phyloP scores from a whole-genome alignment of 805 yeast genomes.

The Lipomyces orientalis region DNA sequence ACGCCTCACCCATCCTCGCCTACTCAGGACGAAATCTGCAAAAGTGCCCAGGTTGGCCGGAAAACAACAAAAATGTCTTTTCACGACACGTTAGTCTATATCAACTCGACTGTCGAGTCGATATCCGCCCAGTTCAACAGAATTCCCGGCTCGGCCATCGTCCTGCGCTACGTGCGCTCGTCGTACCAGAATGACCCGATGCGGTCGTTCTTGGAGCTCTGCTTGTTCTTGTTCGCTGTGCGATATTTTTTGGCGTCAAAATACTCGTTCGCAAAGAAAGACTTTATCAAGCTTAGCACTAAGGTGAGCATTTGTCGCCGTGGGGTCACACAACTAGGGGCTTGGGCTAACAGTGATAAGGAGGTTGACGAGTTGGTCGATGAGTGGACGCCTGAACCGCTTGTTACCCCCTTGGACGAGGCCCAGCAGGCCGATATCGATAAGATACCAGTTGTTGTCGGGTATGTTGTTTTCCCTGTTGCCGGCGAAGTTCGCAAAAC shows the following conservation, averaged over 20 bases:
- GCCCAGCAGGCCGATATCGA: constrained; percentile 67
- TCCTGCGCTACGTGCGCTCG: constrained; percentile 69
- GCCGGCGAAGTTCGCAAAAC: neutral
- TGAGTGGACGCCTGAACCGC: constrained; percentile 92
- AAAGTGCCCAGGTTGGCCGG: neutral
- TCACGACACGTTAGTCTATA: constrained; percentile 34
- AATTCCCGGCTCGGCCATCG: constrained; percentile 50
- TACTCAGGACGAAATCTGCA: neutral
- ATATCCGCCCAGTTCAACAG: constrained; percentile 32
- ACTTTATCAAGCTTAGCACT: constrained; percentile 58
- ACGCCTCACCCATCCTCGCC: neutral
- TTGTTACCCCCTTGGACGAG: constrained; percentile 58
- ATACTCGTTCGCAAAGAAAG: constrained; percentile 75
- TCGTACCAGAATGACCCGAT: constrained; percentile 94
- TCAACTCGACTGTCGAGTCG: constrained; percentile 34
- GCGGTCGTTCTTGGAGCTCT: constrained; percentile 80
- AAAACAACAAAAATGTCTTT: constrained; percentile 26
- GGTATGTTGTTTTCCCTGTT: constrained; percentile 41
- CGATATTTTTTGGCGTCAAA: constrained; percentile 80
- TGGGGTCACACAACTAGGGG: neutral
- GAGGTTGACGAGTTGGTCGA: constrained; percentile 84
- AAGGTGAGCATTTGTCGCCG: constrained; percentile 24
- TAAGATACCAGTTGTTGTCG: constrained; percentile 66
- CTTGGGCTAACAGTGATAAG: neutral
- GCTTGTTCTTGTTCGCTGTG: constrained; percentile 78